Evolutionary conservation across 2,329 filamentous ascomycete species (phyloP), one percentile per base, ranked within the genome.

Genomic region (Chaetomiaceae sp.): DNA sequence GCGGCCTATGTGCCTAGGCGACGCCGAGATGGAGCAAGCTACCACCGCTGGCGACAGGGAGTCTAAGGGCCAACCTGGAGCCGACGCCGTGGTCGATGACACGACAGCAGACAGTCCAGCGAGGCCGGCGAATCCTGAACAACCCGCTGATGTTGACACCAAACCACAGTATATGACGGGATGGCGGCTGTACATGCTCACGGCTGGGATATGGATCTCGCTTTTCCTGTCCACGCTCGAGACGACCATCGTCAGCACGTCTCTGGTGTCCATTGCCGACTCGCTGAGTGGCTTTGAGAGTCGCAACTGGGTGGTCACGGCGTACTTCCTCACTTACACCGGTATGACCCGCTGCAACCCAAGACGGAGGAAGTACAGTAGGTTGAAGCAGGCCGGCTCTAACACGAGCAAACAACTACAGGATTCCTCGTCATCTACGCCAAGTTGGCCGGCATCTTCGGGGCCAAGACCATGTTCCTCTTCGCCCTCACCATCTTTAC

Each of bases 191-290:
- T 27, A 47, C 37, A 32, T 29, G 11, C 33, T 42, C 9, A 47
- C 38, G 17, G 38, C 32, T 8, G 45, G 50, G 12, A 34, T 55
- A 6, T 51, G 49, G 8, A 32, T 55, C 17, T 33, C 39, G 15
- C 59, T 72, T 2, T 65, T 74, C 33, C 60, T 76, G 3, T 68
- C 71, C 1, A 67, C 65, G 1, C 58, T 73, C 3, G 73, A 75
- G 48, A 71, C 66, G 8, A 73, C 71, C 3, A 74, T 74, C 22
- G 70, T 76, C 17, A 71, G 67, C 58, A 75, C 72, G 0, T 67
- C 72, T 10, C 59, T 76, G 0, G 66, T 74, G 1, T 67, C 69
- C 20, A 73, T 74, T 30, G 65, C 63, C 2, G 62, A 66, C 37
- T 56, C 62, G 6, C 59, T 73, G 5, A 47, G 58, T 11, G 63